Base-by-base conservation (phyloP, 805 yeast species). In the Lipomyces chichibuensis region DNA sequence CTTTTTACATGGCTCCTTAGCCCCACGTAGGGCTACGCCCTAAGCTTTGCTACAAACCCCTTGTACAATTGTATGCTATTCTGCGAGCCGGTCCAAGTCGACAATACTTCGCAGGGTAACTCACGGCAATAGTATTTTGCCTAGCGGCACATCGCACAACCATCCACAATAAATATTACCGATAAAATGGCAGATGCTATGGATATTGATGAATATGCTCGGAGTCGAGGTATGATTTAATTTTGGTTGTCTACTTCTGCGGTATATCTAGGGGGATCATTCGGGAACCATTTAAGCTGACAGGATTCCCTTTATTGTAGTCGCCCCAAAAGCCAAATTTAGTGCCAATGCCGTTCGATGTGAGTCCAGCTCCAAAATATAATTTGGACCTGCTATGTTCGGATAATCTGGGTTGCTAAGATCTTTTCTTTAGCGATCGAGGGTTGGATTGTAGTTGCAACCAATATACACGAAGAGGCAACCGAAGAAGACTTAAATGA, bases 401-500 rank as follows among this genome's bases (percentile, higher is more conserved):
- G 46, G 25, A 53, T 32, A 25, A 11, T 60, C 27, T 55, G 29
- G 9, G 3, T 23, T 13, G 8, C 33, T 37, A 14, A 23, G 56
- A 17, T n/a, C 11, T 17, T 43, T 17, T n/a, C 20, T 8, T 43
- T 43, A 79, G 79, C 83, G 3, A 71, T 80, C 20, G 84, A 81
- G 67, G 85, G 84, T 14, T 82, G 81, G 75, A 77, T 82, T 6
- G 33, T 83, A 1, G 73, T 82, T 2, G 80, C 77, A 6, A 75
- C 79, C 0, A 80, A 80, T 49, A 61, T 83, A 20, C 84, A 83
- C 63, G 83, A 81, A 49, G 85, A 83, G 71, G 80, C 81, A 1
- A 71, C 82, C 8, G 85, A 83, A 60, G 85, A 82, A 59, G 83
- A 81, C 35, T 65, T 82, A 0, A 66, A 67, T 3, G 85, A 83